Conservation (phyloP, 768 basidiomycete genomes). For the Trametes sanguinea region DNA sequence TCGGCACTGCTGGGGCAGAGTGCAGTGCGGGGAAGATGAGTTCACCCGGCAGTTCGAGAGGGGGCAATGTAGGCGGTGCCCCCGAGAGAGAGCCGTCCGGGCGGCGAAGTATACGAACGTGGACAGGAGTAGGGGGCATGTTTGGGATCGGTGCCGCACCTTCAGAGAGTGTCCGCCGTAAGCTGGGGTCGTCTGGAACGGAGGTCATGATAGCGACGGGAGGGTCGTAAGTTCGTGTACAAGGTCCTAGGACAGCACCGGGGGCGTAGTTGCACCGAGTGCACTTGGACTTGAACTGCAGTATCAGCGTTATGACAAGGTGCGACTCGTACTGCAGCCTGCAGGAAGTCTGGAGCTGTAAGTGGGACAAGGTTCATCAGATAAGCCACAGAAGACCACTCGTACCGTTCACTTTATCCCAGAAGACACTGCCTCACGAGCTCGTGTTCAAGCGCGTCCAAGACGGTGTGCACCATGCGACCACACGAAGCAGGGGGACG, state of each 20-base stretch:
- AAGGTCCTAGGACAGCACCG: background rate
- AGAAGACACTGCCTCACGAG: background rate
- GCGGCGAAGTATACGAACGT: constrained; percentile 6
- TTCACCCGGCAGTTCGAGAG: constrained; percentile 4
- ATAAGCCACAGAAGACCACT: background rate
- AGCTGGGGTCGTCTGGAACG: background rate
- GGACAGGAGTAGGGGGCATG: background rate
- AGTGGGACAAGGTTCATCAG: constrained; percentile 12
- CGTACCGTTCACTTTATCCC: constrained; percentile 4
- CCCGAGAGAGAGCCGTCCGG: background rate
- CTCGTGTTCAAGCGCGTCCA: background rate
- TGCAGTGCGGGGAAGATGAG: background rate
- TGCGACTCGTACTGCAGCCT: background rate
- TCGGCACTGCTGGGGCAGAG: background rate
- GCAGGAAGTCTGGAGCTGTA: background rate
- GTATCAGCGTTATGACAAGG: background rate
- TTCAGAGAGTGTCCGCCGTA: constrained; percentile 14
- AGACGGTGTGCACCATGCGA: background rate
- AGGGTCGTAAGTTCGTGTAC: background rate
- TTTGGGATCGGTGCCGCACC: background rate
- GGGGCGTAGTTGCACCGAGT: background rate
- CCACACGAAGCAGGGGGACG: background rate
- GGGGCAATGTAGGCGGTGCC: background rate
- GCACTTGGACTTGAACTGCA: background rate
- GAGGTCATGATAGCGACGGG: background rate